Base-by-base conservation (phyloP, 768 basidiomycete genomes). In the Leccinum variicolor region DNA sequence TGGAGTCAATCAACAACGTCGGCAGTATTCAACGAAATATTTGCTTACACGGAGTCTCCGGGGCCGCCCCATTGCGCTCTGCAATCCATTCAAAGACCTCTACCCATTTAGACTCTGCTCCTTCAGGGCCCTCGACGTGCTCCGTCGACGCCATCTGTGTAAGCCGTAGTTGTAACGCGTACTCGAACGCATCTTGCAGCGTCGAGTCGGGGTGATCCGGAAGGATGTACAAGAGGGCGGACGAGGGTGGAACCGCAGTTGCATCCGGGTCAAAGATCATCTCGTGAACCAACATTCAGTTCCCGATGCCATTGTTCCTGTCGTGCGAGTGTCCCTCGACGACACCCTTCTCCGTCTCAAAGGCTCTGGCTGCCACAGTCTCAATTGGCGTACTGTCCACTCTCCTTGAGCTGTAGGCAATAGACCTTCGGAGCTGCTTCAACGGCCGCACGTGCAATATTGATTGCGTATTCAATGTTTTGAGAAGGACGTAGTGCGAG, bases 61-160 rank as follows among this genome's bases (percentile, higher is more conserved):
- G 62, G 28, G 53, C 55, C 0, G 64, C 64, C 41, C 76, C 78
- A 25, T 75, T 79, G 63, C 78, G 77, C 56, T 86, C 86, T 0
- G 93, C 86, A 66, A 94, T 87, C 89, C 90, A 96, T 6, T 81
- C 75, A 70, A 95, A 96, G 11, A 93, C 80, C 26, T 93, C 92
- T 15, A 93, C 76, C 84, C 93, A 94, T 56, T 84, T 86, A 17
- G 76, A 74, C 60, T 89, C 86, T 0, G 94, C 94, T 41, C 85
- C 83, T 64, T 95, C 92, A 0, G 93, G 81, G 0, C 97, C 96
- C 36, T 94, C 88, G 17, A 90, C 81, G 36, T 87, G 82, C 73
- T 99, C 97, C 19, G 81, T 80, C 50, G 98, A 74, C 6, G 87
- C 84, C 50, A 89, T 85, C 67, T 91, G 87, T 0, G 94, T 90